These are phyloP conservation scores for Avena atlantica DNA, from an alignment of 176 grass and related monocot species.

Conservation along the genomic window DNA sequence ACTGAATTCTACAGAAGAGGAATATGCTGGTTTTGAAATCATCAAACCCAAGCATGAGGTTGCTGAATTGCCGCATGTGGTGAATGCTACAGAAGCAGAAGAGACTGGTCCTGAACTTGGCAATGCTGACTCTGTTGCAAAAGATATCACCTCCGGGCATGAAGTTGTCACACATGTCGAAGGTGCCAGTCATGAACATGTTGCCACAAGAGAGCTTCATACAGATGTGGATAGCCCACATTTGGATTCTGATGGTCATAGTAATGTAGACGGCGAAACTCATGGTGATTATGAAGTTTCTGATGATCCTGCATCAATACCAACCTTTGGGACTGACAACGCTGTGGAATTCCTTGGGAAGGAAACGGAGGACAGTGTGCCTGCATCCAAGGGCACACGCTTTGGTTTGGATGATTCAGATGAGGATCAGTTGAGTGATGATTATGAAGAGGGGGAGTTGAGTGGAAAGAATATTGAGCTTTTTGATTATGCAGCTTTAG, in stretches of 20 bases:
- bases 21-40: background rate
- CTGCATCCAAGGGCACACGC: constrained; percentile 35
- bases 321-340: background rate
- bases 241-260: background rate
- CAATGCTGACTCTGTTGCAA: background rate
- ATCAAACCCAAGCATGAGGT: background rate
- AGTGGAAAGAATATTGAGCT: constrained; percentile 45
- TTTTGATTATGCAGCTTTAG: constrained; percentile 55
- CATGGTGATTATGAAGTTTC: background rate
- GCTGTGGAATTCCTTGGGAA: constrained; percentile 8
- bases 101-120: background rate
- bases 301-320: constrained; percentile 5
- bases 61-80: constrained; percentile 5
- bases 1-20: background rate
- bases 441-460: constrained; percentile 33
- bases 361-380: constrained; percentile 31
- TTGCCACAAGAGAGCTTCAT: background rate
- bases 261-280: constrained; percentile 7
- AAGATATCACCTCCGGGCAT: background rate
- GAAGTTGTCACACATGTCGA: background rate
- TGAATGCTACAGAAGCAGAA: background rate
- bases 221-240: background rate
- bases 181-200: constrained; percentile 28
- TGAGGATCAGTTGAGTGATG: constrained; percentile 40
- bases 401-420: constrained; percentile 49